Evolutionary conservation across 1,139 yeast species (phyloP).

Genomic region (Trichomonascaceae sp.): DNA sequence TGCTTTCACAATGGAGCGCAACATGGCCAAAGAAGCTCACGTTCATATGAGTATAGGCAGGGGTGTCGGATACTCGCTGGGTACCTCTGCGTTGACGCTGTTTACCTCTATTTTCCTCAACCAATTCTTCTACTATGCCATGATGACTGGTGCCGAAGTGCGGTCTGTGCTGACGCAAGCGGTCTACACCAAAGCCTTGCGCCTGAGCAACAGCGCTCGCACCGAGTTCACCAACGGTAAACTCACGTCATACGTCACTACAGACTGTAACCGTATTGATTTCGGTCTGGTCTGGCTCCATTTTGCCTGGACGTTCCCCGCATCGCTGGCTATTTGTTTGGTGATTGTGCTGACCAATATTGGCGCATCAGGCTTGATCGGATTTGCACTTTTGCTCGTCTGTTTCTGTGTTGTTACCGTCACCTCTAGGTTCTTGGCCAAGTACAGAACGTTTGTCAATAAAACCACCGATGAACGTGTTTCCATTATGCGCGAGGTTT

Average conservation of each 20-base stretch:
- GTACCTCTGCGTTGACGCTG: conserved; percentile 35
- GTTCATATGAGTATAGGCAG: conserved; percentile 23
- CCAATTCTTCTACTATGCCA: conserved; percentile 49
- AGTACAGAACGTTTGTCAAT: conserved; percentile 32
- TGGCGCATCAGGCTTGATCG: conserved; percentile 62
- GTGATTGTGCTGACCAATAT: conserved; percentile 55
- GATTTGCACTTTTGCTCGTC: conserved; percentile 35
- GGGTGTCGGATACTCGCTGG: conserved; percentile 53
- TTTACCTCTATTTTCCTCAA: conserved; percentile 42
- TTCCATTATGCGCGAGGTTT: conserved; percentile 46
- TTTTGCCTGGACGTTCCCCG: conserved; percentile 46
- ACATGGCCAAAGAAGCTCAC: conserved; percentile 1
- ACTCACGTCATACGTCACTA: conserved; percentile 61
- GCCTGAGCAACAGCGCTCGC: conserved; percentile 45
- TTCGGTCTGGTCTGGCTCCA: conserved; percentile 64
- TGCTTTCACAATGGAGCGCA: conserved; percentile 26
- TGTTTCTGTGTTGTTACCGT: conserved; percentile 18
- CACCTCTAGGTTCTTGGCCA: conserved; percentile 30
- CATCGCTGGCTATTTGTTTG: conserved; percentile 50
- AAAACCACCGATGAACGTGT: conserved; percentile 47
- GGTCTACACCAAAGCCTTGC: conserved; percentile 51
- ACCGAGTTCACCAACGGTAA: conserved; percentile 51
- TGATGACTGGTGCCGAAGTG: conserved; percentile 54
- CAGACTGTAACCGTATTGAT: conserved; percentile 71
- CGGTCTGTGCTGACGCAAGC: conserved; percentile 57